Evolutionary conservation across 2,329 filamentous ascomycete species (phyloP).

Genomic region (Talaromyces sp.): DNA sequence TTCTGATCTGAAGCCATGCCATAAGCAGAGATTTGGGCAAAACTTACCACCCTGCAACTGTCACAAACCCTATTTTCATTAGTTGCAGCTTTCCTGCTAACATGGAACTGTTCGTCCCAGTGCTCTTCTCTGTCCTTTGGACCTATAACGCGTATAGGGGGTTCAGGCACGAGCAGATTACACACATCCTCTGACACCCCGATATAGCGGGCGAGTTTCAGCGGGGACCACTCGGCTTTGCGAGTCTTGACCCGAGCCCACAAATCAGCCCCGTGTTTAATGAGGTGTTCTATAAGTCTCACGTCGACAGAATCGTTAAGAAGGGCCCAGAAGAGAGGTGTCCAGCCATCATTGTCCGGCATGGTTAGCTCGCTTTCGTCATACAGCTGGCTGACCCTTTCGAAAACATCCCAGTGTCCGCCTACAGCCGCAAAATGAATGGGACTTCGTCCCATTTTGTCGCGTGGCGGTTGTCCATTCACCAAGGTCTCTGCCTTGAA

Average conservation of each 20-base stretch:
- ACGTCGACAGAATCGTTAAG: not conserved
- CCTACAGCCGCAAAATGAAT: not conserved
- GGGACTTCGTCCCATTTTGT: slow-evolving; percentile 1
- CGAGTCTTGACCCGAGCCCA: not conserved
- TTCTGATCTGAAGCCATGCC: not conserved
- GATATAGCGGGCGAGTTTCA: not conserved
- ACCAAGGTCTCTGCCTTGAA: not conserved
- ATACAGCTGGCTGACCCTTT: not conserved
- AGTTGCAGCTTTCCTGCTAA: not conserved
- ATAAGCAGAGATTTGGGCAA: not conserved
- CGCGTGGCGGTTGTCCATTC: not conserved
- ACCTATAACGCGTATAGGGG: not conserved
- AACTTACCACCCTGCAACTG: not conserved
- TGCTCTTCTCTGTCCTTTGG: not conserved
- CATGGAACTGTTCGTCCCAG: not conserved
- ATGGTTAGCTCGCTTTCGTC: not conserved
- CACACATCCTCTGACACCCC: not conserved
- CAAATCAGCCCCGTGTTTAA: not conserved
- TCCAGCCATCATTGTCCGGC: not conserved
- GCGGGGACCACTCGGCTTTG: not conserved
- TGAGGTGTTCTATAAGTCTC: not conserved
- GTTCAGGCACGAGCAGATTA: not conserved
- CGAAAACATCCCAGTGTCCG: not conserved
- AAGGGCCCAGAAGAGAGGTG: slow-evolving; percentile 1
- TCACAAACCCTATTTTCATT: not conserved